Evolutionary conservation across 345 rosid species (phyloP), one percentile per base, ranked within the genome.

Genomic region (Salix purpurea): DNA sequence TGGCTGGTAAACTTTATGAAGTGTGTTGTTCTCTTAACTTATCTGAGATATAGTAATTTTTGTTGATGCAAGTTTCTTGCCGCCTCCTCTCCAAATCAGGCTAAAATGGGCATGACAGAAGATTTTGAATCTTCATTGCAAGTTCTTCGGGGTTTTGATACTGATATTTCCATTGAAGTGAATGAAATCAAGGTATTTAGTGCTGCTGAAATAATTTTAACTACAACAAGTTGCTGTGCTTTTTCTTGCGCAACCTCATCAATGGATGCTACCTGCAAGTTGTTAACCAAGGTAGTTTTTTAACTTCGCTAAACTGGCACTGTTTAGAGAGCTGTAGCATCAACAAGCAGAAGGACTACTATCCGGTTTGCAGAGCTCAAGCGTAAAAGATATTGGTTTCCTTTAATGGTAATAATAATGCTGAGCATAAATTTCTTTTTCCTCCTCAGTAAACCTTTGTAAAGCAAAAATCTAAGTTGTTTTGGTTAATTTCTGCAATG

Each of bases 41-140:
- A 70, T 12, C 28, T 46, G 12, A 71, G 40, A 37, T 21, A 5
- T 24, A 46, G 60, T 74, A 46, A 65, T 70, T 34, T 40, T 73
- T 69, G 37, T 37, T 79, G 74, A 83, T 67, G 18, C 48, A 65
- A 70, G 52, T 68, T 65, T 70, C 40, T 60, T 67, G 79, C 79
- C 52, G 28, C 74, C 86, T 21, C 12, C 60, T 65, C 32, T 62
- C 48, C 18, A 12, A 16, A 69, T 40, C 77, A 96, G 99, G 99
- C 99, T 46, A 96, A 93, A 85, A 96, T 96, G 98, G 99, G 99
- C 66, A 92, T 92, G 98, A 91, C 91, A 36, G 99, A 96, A 80
- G 99, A 96, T 50, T 96, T 96, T 80, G 99, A 96, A 85, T 77
- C 98, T 65, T 96, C 99, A 69, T 81, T 94, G 90, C 99, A 95